phyloP scores from a whole-genome alignment of 2,329 filamentous ascomycete species.

The Ceratocystis destructans region DNA sequence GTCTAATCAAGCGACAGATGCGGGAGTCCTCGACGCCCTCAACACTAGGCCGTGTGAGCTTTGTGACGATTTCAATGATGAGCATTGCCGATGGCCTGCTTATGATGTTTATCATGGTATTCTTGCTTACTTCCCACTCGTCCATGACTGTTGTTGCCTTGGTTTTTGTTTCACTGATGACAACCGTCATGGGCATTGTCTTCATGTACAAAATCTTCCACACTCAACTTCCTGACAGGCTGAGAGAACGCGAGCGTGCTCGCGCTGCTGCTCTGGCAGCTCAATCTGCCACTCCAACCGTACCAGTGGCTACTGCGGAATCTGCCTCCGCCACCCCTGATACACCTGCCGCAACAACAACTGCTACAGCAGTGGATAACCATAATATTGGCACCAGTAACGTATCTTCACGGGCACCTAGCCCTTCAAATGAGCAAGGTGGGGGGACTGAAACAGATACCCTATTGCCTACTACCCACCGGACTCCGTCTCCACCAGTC shows the following conservation, averaged over 20 bases:
- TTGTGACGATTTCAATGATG: conserved; percentile 47
- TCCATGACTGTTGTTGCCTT: conserved; percentile 45
- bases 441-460: conserved; percentile 8
- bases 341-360: not conserved
- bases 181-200: conserved; percentile 42
- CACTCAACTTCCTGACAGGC: conserved; percentile 42
- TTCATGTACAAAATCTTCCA: conserved; percentile 48
- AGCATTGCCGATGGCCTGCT: conserved; percentile 39
- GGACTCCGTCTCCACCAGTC: conserved; percentile 25
- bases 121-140: conserved; percentile 18
- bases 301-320: conserved; percentile 25
- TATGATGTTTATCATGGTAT: conserved; percentile 21
- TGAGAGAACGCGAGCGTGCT: conserved; percentile 34
- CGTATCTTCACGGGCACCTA: conserved; percentile 20
- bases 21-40: conserved; percentile 54
- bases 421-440: conserved; percentile 3
- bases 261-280: not conserved
- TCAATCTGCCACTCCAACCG: conserved; percentile 20
- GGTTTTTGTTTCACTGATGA: conserved; percentile 38
- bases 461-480: conserved; percentile 18
- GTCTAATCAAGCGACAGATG: conserved; percentile 50
- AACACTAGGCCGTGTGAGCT: conserved; percentile 51
- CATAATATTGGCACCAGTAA: conserved; percentile 8
- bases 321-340: conserved; percentile 18
- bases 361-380: not conserved